These are phyloP conservation scores for Aspergillus jensenii DNA, from an alignment of 2,329 filamentous ascomycete species.

Conservation along the genomic window DNA sequence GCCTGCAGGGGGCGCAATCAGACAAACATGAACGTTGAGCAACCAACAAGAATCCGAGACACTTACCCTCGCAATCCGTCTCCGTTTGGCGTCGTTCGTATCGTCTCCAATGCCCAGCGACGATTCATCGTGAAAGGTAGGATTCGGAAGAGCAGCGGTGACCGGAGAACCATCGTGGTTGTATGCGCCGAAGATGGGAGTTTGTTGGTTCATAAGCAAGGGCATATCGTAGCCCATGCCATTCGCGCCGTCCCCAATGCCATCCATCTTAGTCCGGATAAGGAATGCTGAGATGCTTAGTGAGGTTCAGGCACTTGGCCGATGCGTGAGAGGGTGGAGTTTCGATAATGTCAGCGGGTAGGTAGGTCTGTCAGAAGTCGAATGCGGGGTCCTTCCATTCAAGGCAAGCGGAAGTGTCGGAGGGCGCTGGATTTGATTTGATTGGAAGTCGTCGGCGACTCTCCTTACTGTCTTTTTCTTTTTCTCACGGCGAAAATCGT, in stretches of 20 bases:
- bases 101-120: slow-evolving; percentile 47
- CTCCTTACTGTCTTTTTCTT: slow-evolving; percentile 2
- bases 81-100: slow-evolving; percentile 78
- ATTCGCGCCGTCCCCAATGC: slow-evolving; percentile 38
- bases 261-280: slow-evolving; percentile 30
- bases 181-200: slow-evolving; percentile 69
- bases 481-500: background rate
- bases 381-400: slow-evolving; percentile 23
- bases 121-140: slow-evolving; percentile 46
- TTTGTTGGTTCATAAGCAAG: slow-evolving; percentile 62
- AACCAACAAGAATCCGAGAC: background rate
- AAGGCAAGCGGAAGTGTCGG: slow-evolving; percentile 11
- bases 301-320: slow-evolving; percentile 6
- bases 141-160: slow-evolving; percentile 47
- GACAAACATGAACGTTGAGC: background rate
- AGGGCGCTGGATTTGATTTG: slow-evolving; percentile 1
- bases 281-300: background rate
- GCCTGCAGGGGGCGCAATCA: slow-evolving; percentile 54
- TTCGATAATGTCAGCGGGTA: slow-evolving; percentile 17
- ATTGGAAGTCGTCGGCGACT: background rate
- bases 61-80: slow-evolving; percentile 81
- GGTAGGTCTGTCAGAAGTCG: slow-evolving; percentile 14
- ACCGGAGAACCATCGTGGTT: slow-evolving; percentile 60
- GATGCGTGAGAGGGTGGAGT: slow-evolving; percentile 18
- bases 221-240: slow-evolving; percentile 45